Conservation (phyloP, 208 protist species). For the Herpetomonas tarakana region DNA sequence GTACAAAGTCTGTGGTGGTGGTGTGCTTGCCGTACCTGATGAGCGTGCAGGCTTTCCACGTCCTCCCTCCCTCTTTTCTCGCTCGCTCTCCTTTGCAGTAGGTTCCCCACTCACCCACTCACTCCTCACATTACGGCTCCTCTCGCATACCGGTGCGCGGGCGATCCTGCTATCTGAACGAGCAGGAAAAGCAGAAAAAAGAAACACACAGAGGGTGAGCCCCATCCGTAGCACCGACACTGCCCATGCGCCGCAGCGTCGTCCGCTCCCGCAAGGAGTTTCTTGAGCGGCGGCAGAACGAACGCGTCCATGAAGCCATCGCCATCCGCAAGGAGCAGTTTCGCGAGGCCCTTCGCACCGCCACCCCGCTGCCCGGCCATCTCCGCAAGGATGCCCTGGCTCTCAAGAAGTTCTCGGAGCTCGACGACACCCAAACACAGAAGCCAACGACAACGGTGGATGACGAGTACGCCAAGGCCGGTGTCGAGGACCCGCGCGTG, state of each 20-base stretch:
- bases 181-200: not conserved
- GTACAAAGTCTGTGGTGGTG: too few species aligned
- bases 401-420: conserved; percentile 87
- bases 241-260: conserved; percentile 82
- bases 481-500: conserved; percentile 96
- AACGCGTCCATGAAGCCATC: conserved; percentile 81
- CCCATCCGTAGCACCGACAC: too few species aligned
- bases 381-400: conserved; percentile 78
- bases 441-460: conserved; percentile 83
- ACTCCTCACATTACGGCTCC: too few species aligned
- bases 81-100: too few species aligned
- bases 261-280: conserved; percentile 86
- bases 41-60: too few species aligned
- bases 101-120: too few species aligned
- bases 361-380: conserved; percentile 79
- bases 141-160: too few species aligned
- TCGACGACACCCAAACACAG: conserved; percentile 83
- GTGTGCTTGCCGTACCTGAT: too few species aligned
- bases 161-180: too few species aligned
- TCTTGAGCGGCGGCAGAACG: conserved; percentile 76
- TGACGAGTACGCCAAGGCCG: conserved; percentile 97
- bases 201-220: not conserved
- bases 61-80: too few species aligned
- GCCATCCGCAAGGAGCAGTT: conserved; percentile 78
- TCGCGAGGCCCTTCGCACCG: conserved; percentile 67